A percentile compares a stretch with the other conserved stretches of the same genome.
phyloP scores from a whole-genome alignment of 129 eudicot species.

The Arctium minus region DNA sequence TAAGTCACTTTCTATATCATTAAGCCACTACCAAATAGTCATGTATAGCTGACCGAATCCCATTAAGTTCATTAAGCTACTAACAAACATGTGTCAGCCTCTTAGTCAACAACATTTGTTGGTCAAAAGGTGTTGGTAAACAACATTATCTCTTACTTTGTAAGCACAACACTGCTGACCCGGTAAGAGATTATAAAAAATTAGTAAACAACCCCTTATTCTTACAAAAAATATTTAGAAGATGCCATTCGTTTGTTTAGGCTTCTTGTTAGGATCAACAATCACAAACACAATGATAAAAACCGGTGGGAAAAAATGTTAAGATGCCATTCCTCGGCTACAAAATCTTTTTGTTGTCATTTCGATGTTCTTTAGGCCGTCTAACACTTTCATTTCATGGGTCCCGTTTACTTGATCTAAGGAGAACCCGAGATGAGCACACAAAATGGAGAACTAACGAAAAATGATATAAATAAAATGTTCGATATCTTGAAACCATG shows the following conservation, averaged over 20 bases:
- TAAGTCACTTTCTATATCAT: no score
- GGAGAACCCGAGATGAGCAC: not conserved
- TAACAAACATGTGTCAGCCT: no score
- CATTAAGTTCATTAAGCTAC: no score
- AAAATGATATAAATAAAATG: not conserved
- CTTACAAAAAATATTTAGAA: not conserved
- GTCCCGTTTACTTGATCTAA: not conserved
- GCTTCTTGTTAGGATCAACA: not conserved
- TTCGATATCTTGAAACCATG: not conserved
- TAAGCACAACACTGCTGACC: no score
- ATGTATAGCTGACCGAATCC: no score
- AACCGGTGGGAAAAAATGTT: not conserved
- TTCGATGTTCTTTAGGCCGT: not conserved
- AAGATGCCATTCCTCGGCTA: not conserved
- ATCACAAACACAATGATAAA: not conserved
- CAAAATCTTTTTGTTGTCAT: not conserved
- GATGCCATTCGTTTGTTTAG: not conserved
- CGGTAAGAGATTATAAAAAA: no score
- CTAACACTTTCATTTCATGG: not conserved
- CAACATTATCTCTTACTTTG: no score
- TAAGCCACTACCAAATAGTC: no score
- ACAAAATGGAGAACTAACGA: not conserved
- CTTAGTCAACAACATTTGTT: no score
- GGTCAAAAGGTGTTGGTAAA: no score
- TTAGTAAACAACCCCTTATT: not conserved